Evolutionary conservation across 345 rosid species (phyloP), one percentile per base, ranked within the genome.

Genomic region (Aquilaria yunnanensis): DNA sequence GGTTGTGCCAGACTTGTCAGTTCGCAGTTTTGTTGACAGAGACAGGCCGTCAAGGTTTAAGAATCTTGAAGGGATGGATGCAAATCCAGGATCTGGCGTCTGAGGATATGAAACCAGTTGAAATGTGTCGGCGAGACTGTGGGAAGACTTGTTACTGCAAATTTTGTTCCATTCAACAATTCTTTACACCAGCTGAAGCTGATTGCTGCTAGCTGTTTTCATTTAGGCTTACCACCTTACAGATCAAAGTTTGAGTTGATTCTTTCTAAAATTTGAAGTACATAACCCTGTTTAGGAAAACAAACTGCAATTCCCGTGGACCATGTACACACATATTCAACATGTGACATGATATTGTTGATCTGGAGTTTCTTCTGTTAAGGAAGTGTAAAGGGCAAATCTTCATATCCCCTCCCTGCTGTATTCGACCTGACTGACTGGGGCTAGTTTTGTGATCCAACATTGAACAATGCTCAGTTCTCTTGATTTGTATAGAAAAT

Each of bases 1-100:
- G 29, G 54, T 82, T 11, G 83, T 74, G 34, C 86, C 89, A 3
- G 92, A 83, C 71, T 64, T 82, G 65, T 90, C 99, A 6, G 56
- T 90, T 16, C 71, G 80, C 68, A 90, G 96, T 14, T 94, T 82
- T 47, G 54, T 68, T 3, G 82, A 83, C 73, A 72, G 83, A 0
- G 80, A 63, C 52, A 92, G 85, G 64, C 95, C 97, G 54, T 88
- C 96, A 52, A 80, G 80, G 63, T 94, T 90, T 64, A 81, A 61
- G 77, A 67, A 70, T 67, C 78, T 72, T 10, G 74, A 71, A 61
- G 80, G 79, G 47, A 57, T 66, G 55, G 78, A 74, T 69, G 68
- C 69, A 62, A 64, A 59, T 43, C 54, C 65, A 32, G 50, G 77
- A 53, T 69, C 80, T 43, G 41, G 56, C 32, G 53, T 65, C 66